Evolutionary conservation across 441 rosid genomes (phyloP).

Genomic region (Brassica balearica): DNA sequence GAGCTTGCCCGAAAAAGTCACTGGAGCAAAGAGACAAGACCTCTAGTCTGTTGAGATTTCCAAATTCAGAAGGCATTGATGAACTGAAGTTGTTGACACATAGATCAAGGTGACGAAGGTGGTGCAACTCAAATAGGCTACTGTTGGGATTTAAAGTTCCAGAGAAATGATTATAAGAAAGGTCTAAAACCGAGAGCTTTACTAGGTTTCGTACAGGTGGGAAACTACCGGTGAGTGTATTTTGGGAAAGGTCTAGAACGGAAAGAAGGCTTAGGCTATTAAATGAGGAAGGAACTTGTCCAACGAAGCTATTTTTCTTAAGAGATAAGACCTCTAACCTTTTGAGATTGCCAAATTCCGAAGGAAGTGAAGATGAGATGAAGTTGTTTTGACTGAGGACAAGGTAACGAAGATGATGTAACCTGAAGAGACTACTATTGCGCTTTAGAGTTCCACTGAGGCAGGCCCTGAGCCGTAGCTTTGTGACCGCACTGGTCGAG

Average conservation of each 20-base stretch:
- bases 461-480: not conserved
- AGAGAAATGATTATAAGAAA: not conserved
- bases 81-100: not conserved
- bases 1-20: too few relatives aligned
- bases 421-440: not conserved
- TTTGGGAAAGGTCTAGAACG: not conserved
- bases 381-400: not conserved
- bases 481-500: not conserved
- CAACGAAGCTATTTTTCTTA: not conserved
- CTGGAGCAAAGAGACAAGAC: too few relatives aligned
- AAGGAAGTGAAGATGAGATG: not conserved
- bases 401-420: not conserved
- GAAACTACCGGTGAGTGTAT: not conserved
- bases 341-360: not conserved
- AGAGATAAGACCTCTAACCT: conserved; percentile 1
- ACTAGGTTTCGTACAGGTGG: not conserved
- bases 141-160: not conserved
- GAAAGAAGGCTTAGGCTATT: not conserved
- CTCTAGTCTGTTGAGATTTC: not conserved
- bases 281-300: conserved; percentile 1
- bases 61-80: not conserved
- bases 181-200: not conserved
- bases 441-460: not conserved
- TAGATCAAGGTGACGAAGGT: not conserved
- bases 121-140: not conserved